Evolutionary conservation across 805 yeast genomes (phyloP), one percentile per base, ranked within the genome.

Genomic region (Candida sphagnicola): DNA sequence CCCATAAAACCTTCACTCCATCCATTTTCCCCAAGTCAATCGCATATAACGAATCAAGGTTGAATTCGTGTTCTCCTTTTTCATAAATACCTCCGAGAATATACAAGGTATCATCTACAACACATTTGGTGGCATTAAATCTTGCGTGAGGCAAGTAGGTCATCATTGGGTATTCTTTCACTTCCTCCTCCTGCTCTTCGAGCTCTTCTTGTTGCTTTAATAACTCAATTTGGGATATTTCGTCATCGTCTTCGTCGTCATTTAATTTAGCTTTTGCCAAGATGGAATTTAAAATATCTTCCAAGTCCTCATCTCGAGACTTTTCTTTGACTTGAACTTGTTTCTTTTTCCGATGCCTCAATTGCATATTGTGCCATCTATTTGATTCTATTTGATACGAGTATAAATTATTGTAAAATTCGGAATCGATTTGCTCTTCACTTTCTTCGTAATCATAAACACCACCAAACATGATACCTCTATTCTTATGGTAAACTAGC

Each of bases 401-500:
- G 51, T 78, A 79, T 35, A 91, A 61, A 43, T 81, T 80, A 57
- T 90, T 89, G 64, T 76, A 91, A 58, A 90, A 91, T 34, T 77
- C 78, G 1, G 96, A 87, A 33, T 85, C 91, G 44, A 91, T 65
- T 38, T 85, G 77, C 61, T 93, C 98, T 59, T 91, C 98, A 11
- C 96, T 91, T 61, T 91, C 99, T 50, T 90, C 96, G 44, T 76
- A 85, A 60, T 91, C 98, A 53, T 77, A 90, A 11, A 93, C 99
- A 51, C 98, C 98, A 28, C 98, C 98, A 65, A 91, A 93, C 54
- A 90, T 53, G 8, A 91, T 74, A 41, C 97, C 97, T 66, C 97
- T 79, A 42, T 95, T 95, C 51, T 86, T 85, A 61, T 91, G 98
- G 47, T 73, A 73, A 8, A 81, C 89, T 82, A 91, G 77, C 3